Conservation (phyloP, 352 stramenopile genomes). For the Globisporangium parvum region DNA sequence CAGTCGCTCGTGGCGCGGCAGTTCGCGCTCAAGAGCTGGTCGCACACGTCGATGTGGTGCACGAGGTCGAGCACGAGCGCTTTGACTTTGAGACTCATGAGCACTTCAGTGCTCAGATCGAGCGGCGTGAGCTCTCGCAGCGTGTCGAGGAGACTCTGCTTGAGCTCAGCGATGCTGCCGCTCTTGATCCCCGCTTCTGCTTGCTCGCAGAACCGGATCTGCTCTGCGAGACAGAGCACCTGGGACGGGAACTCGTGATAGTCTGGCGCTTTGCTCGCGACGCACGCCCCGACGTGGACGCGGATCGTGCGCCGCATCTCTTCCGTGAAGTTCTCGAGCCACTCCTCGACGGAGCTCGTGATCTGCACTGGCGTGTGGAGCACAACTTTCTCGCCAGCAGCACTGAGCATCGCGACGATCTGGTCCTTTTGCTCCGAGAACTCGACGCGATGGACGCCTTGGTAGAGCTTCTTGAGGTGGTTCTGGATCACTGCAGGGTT, state of each 20-base stretch:
- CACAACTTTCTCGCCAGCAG: conserved; percentile 73
- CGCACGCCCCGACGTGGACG: conserved; percentile 70
- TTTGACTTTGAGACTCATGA: conserved; percentile 94
- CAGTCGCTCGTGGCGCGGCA: conserved; percentile 65
- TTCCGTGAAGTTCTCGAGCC: conserved; percentile 88
- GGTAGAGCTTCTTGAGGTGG: conserved; percentile 96
- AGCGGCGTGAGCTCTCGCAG: conserved; percentile 69
- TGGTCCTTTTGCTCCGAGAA: conserved; percentile 80
- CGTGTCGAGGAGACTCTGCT: conserved; percentile 59
- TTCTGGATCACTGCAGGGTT: conserved; percentile 92
- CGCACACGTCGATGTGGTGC: conserved; percentile 94
- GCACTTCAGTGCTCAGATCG: conserved; percentile 79
- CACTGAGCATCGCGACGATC: conserved; percentile 88
- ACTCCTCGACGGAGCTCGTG: conserved; percentile 91
- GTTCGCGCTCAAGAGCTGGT: conserved; percentile 72
- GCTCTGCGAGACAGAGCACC: conserved; percentile 89
- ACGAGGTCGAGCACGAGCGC: conserved; percentile 93
- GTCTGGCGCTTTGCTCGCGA: conserved; percentile 68
- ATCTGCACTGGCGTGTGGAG: conserved; percentile 81
- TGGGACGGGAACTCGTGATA: conserved; percentile 89
- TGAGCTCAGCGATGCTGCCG: conserved; percentile 59
- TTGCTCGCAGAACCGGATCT: conserved; percentile 89
- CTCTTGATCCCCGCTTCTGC: conserved; percentile 83
- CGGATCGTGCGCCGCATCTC: conserved; percentile 90
- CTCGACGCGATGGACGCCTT: conserved; percentile 90